These are phyloP conservation scores for Hymenoscyphus scutula DNA, from an alignment of 2,329 filamentous ascomycete genomes.

Conservation along the genomic window DNA sequence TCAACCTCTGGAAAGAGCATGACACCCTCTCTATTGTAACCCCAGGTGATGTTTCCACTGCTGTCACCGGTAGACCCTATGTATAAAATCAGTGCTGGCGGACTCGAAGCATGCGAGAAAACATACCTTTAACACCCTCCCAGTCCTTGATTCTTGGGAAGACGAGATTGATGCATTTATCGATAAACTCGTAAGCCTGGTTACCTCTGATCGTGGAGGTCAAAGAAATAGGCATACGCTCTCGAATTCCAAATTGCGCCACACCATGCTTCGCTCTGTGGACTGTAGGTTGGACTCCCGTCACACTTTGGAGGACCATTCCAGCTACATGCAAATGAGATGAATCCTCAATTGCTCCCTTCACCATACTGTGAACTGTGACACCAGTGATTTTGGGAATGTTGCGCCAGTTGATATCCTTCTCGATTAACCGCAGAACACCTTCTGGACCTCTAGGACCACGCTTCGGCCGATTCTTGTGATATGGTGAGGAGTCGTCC, in stretches of 20 bases:
- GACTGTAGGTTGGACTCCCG: constrained; percentile 68
- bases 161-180: constrained; percentile 86
- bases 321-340: constrained; percentile 78
- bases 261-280: constrained; percentile 71
- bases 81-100: constrained; percentile 20
- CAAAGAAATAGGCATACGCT: constrained; percentile 69
- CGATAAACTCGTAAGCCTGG: constrained; percentile 83
- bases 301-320: constrained; percentile 82
- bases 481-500: constrained; percentile 91
- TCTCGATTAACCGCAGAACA: constrained; percentile 68
- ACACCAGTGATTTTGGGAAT: constrained; percentile 79
- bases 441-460: constrained; percentile 74
- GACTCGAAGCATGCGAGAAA: neutral
- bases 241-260: constrained; percentile 69
- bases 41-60: constrained; percentile 83
- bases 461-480: constrained; percentile 83
- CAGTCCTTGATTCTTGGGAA: constrained; percentile 96
- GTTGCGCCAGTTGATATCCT: constrained; percentile 75
- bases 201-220: constrained; percentile 78
- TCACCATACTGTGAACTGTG: constrained; percentile 74
- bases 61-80: constrained; percentile 65
- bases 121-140: constrained; percentile 66
- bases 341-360: constrained; percentile 65
- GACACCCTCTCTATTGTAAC: constrained; percentile 72
- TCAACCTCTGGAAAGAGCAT: constrained; percentile 91